Base-by-base conservation (phyloP, 1,284 basidiomycete genomes). In the Singerocomus inundabilis region DNA sequence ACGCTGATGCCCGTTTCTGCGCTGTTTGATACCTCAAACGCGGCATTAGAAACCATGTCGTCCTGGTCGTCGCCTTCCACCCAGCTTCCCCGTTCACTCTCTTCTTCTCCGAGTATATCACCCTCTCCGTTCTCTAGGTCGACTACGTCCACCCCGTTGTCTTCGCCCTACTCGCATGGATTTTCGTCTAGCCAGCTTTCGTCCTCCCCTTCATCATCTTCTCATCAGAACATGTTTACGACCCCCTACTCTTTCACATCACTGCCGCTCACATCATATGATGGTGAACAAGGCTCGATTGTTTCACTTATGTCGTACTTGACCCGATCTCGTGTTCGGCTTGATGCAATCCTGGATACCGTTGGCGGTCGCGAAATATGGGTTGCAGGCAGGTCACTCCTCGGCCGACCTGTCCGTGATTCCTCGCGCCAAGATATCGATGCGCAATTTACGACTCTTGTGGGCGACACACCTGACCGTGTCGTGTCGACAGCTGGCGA, bases 291-390 rank as follows among this genome's bases (percentile, higher is more conserved):
- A 25, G 56, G 48, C 11, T 66, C 68, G 4, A 75, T 82, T n/a
- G 68, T 88, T 24, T 75, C 78, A 36, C 68, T 75, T 35, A 66
- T 87, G 32, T 71, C 71, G 28, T 76, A 72, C 46, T 77, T 82
- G 50, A 77, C 75, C 9, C 78, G 82, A 51, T 72, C 76, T 45
- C 59, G 54, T 29, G 54, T 70, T 30, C 59, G 61, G 16, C 88
- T 91, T 63, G 88, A 93, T 64, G 83, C 83, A 26, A 78, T 95
- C 4, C 67, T 94, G 48, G 92, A 94, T 66, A 88, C 87, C 1
- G 71, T 89, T 18, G 92, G 92, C 9, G 90, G 91, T 12, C 77
- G 79, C 54, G 79, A 77, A 25, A 74, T 93, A 24, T 88, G 89
- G 78, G 84, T 88, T 55, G 84, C 83, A 2, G 79, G 84, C 2